Base-by-base conservation (phyloP, 2,329 filamentous ascomycete species). In the Neopestalotiopsis rosae region DNA sequence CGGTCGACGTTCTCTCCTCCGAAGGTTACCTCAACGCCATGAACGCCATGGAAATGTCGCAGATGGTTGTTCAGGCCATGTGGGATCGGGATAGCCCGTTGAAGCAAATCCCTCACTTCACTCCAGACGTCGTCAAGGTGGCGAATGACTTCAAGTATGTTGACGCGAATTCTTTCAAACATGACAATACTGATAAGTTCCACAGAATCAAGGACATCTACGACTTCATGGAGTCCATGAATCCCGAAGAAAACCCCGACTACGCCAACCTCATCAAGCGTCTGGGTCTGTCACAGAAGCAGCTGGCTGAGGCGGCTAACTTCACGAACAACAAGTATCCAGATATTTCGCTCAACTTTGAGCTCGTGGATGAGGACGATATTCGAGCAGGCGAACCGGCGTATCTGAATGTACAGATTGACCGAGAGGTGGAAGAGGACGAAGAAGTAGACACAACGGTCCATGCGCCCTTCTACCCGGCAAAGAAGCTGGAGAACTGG, bases 221-320 rank as follows among this genome's bases (percentile, higher is more conserved):
- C 76, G 95, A 97, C 78, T 98, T 99, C 83, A 98, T 98, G 92
- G 95, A 98, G 74, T 93, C 94, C 72, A 99, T 99, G 95, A 96
- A 97, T 78, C 95, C 95, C 2, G 92, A 94, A 1, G 95, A 97
- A 81, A 97, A 98, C 79, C 84, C 92, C 56, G 87, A 97, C 72
- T 95, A 97, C 79, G 87, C 87, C 61, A 87, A 88, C 40, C 86
- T 99, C 40, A 88, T 98, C 72, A 91, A 94, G 77, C 89, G 90
- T 3, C 88, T 99, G 52, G 90, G 91, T 7, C 86, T 99, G 57
- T 90, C 91, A 67, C 94, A 97, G 79, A 88, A 87, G 68, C 94
- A 99, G 79, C 86, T 99, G 66, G 90, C 89, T 9, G 90, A 98
- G 78, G 95, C 94, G n/a, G 96, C 96, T 17, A 90, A 91, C 68